Evolutionary conservation across 2,329 filamentous ascomycete genomes (phyloP), one percentile per base, ranked within the genome.

Genomic region (Calonectria hongkongensis): DNA sequence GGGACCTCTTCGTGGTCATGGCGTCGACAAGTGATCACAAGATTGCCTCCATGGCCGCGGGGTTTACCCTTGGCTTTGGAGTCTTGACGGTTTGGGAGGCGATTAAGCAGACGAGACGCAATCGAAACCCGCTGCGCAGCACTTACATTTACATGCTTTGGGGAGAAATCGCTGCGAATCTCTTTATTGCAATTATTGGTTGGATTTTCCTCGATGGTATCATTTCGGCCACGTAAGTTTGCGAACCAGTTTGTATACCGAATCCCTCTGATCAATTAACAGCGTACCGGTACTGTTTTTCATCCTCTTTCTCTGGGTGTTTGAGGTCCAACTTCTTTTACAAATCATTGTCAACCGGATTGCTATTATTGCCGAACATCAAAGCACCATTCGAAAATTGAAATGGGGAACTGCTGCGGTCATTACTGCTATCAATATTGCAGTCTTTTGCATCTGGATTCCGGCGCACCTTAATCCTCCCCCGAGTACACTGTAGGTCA

Each of bases 261-360:
- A 30, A 47, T 25, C 18, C 21, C 39, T 30, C 58, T 63, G 21
- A 63, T 25, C 12, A 16, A 18, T 27, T 5, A 9, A 12, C 30
- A 84, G 83, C 2, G 68, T 84, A 1, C 81, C 81, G 0, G 76
- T 84, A 0, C 71, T 85, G 5, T 84, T 85, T 70, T 84, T 84
- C 39, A 82, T 85, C 43, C 72, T 85, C 0, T 75, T 84, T 69
- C 72, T 86, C 71, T 87, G 87, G 85, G 82, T 85, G 0, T 83
- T 87, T 30, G 81, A 88, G 71, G 85, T 89, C 16, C 88, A 90
- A 72, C 81, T 89, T 2, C 76, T 90, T 2, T 85, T 89, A 81
- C 88, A 90, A 74, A 90, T 90, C 58, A 89, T 90, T 74, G 86
- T 89, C 78, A 90, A 90, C 75, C 85, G 89, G 66, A 87, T 89